Base-by-base conservation (phyloP, 2,329 filamentous ascomycete genomes). In the Dactylonectria estremocensis region DNA sequence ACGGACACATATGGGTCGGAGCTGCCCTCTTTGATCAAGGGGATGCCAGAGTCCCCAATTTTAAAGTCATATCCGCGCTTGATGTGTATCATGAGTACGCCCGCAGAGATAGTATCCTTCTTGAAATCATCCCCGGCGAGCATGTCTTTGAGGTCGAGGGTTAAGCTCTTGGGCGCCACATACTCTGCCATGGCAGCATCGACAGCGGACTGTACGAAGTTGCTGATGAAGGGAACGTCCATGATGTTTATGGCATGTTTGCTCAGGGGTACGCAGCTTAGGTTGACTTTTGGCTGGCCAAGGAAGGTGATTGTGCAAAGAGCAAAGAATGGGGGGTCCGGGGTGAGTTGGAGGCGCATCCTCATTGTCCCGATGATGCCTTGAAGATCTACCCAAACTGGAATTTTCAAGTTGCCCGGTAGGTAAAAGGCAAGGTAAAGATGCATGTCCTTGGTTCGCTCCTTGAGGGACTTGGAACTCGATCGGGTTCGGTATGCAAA, bases 81-180 rank as follows among this genome's bases (percentile, higher is more conserved):
- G 77, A 94, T 90, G 49, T 86, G 87, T 10, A 93, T 85, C 69
- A 92, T 85, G 1, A 95, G 77, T 1, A 93, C 86, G 18, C 92
- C 92, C 35, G 88, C 85, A 2, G 89, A 85, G 33, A 81, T 80
- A 0, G 92, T 93, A 69, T 94, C 91, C 76, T 93, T 93, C 79
- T 94, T 94, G 82, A 92, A 94, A 73, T 94, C 92, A 65, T 93
- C 92, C 4, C 92, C 92, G 8, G 92, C 87, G 13, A 95, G 86
- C 90, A 94, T 94, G 67, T 93, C 91, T 77, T 93, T 93, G 37
- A 95, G 82, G 76, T 94, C 90, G 6, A 94, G 82, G 0, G 92
- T 93, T 59, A 94, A 80, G 62, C 90, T 93, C 81, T 93, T 93
- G 0, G 92, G 92, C 0, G 92, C 92, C 1, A 94, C 92, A 70